Conservation (phyloP, 1,284 basidiomycete species). For the Microbotryum lychnidis-dioicae region DNA sequence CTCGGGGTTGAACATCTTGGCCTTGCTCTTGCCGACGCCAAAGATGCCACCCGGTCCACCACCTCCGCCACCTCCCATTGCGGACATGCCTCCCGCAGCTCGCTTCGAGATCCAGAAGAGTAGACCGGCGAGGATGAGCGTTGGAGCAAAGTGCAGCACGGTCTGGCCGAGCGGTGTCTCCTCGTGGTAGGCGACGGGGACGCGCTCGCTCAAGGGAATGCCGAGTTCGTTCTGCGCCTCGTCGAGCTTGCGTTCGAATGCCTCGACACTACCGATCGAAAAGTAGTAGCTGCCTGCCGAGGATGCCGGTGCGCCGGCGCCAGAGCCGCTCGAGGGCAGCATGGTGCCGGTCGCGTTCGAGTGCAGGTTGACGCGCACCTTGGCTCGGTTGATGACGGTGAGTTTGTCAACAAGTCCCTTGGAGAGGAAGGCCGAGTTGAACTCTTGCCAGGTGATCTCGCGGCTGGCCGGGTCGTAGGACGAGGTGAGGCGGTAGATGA, state of each 20-base stretch:
- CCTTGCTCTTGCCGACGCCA: conserved; percentile 90
- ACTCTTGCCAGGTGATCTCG: conserved; percentile 38
- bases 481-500: conserved; percentile 31
- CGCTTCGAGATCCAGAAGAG: conserved; percentile 83
- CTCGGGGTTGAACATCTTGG: conserved; percentile 86
- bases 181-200: conserved; percentile 94
- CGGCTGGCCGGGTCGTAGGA: conserved; percentile 29
- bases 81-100: conserved; percentile 47
- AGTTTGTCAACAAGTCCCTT: conserved; percentile 94
- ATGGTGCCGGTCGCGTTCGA: conserved; percentile 58
- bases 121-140: conserved; percentile 80
- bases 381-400: conserved; percentile 82
- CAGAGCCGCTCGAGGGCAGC: conserved; percentile 16
- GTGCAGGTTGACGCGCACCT: conserved; percentile 79
- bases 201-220: conserved; percentile 83
- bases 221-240: conserved; percentile 86
- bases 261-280: conserved; percentile 94
- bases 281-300: conserved; percentile 60
- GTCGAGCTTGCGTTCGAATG: conserved; percentile 89
- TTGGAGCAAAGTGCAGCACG: conserved; percentile 86
- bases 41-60: conserved; percentile 84
- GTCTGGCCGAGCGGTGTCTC: conserved; percentile 79
- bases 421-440: conserved; percentile 43
- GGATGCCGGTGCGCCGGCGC: conserved; percentile 16
- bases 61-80: conserved; percentile 40